Evolutionary conservation across 768 basidiomycete species (phyloP), one percentile per base, ranked within the genome.

Genomic region (Leucosporidium yakuticum): DNA sequence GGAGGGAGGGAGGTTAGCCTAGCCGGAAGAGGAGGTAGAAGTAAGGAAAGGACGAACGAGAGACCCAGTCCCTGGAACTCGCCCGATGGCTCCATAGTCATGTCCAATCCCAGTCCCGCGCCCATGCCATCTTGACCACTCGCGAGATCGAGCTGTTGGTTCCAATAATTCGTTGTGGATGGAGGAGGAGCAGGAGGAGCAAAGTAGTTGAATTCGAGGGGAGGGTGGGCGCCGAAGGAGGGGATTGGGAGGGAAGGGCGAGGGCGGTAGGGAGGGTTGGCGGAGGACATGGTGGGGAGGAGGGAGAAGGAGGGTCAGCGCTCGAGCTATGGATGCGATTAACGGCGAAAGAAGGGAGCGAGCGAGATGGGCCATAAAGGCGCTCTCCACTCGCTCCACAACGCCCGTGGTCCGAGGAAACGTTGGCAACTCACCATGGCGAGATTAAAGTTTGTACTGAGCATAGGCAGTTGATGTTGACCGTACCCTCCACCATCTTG

Each of bases 251-350:
- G 2, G 39, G 39, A 44, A 7, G 8, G 39, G 39, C 39, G 39
- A 15, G 39, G 39, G 39, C 39, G 39, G 39, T 44, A 82, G 85
- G 69, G 79, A n/a, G n/a, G n/a, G n/a, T n/a, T n/a, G n/a, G n/a
- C n/a, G 88, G 87, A 87, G 88, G 63, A 90, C 83, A 55, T 88
- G 39, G 39, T 3, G 39, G 14, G 39, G 39, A 44, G 14, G 39
- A 44, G 39, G 39, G 39, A 44, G 39, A 87, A 8, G 88, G 87
- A 75, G 90, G 90, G 76, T 53, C 11, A 53, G 91, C 88, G 75
- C 88, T 89, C 48, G 89, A 80, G 0, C 85, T 86, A 74, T 5
- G 15, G 0, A 17, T 12, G 29, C n/a, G 17, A 31, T 44, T 15
- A 15, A 44, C 39, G 39, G 39, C 39, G 39, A 44, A 44, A 44